Conservation (phyloP, 1,284 basidiomycete genomes). For the Paramarasmius palmivorus region DNA sequence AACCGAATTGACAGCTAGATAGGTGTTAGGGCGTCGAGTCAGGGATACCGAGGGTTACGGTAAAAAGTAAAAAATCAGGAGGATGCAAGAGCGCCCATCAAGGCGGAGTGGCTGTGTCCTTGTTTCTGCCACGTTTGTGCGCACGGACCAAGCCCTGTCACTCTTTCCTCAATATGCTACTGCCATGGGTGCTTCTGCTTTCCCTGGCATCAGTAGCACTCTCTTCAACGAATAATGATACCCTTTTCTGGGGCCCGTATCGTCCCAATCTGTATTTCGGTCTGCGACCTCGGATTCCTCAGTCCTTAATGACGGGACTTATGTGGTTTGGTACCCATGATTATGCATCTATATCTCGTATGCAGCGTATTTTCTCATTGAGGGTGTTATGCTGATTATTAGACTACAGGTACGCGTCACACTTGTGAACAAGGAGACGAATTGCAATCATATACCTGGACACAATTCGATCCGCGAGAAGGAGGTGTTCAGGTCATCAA, state of each 20-base stretch:
- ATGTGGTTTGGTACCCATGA: constrained; percentile 90
- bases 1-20: too few species aligned
- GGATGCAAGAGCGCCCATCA: too few species aligned
- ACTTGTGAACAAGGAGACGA: constrained; percentile 89
- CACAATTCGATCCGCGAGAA: constrained; percentile 81
- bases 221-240: constrained; percentile 43
- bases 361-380: too few species aligned
- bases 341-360: constrained; percentile 69
- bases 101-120: background rate
- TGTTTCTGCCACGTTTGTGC: background rate
- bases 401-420: constrained; percentile 61
- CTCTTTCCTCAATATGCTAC: constrained; percentile 8
- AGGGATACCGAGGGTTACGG: too few species aligned
- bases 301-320: constrained; percentile 88
- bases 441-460: constrained; percentile 84
- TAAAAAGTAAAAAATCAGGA: too few species aligned
- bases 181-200: constrained; percentile 13
- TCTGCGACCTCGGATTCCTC: constrained; percentile 78
- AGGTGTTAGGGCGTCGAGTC: too few species aligned
- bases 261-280: constrained; percentile 94
- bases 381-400: background rate
- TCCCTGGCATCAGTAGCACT: constrained; percentile 10
- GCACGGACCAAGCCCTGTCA: background rate
- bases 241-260: constrained; percentile 89
- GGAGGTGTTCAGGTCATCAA: constrained; percentile 85